Evolutionary conservation across 805 yeast genomes (phyloP), one percentile per base, ranked within the genome.

Genomic region (Sugiyamaella boreocaroliniensis): DNA sequence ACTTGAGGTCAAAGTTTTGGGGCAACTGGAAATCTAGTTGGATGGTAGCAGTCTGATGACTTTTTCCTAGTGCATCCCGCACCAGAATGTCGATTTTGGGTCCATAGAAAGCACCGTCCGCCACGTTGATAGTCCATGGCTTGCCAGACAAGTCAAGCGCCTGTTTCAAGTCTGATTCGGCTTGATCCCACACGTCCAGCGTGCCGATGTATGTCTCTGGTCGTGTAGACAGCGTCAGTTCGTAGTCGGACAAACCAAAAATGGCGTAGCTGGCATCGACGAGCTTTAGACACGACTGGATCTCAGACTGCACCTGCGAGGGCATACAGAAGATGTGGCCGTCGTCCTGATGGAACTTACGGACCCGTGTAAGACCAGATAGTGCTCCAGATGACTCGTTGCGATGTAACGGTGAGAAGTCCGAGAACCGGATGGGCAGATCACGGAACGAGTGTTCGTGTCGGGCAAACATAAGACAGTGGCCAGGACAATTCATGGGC

Each of bases 291-390:
- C 93, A 86, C 51, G 80, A 78, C 9, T 75, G 63, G 47, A 93
- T 89, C 64, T 93, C 99, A 29, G 67, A 61, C 47, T 77, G 78
- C 47, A 93, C 83, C 69, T 93, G 99, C 6, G 77, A 81, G 37
- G 78, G 75, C 1, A 84, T 80, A 65, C 99, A 93, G 67, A 93
- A 93, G 26, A 93, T 90, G 63, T 93, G 99, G 7, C 97, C 98
- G 67, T 93, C 99, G 68, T 93, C 99, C 71, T 93, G 99, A 68
- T 93, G 99, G 71, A 93, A 93, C 57, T 96, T 75, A 54, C 99
- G 79, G 2, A 93, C 97, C 52, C 99, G 76, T 0, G 98, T 93
- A 40, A 93, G 73, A 0, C 99, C 99, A 6, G 92, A 79, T 18
- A 93, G 76, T 1, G 98, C 95, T 2, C 99, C 99, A 53, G 95